Percentiles rank a stretch among this genome's conserved stretches.
These are phyloP conservation scores for Cladophialophora bantiana DNA, from an alignment of 2,329 filamentous ascomycete genomes.

Conservation along the genomic window DNA sequence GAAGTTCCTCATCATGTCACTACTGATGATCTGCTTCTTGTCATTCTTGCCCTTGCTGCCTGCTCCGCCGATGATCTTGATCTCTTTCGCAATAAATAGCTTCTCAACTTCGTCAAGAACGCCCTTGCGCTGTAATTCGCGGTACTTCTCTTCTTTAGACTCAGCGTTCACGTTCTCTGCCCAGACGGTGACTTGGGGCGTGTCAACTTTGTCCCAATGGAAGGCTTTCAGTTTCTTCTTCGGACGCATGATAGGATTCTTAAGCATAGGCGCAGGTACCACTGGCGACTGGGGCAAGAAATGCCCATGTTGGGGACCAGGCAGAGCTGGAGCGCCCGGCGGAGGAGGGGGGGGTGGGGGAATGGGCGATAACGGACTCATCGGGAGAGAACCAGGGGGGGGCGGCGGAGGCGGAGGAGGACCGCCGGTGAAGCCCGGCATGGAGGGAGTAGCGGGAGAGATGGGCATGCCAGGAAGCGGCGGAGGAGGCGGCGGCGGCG, in stretches of 20 bases:
- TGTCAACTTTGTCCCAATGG: slow-evolving; percentile 98
- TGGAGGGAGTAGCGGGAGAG: slow-evolving; percentile 56
- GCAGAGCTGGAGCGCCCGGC: slow-evolving; percentile 70
- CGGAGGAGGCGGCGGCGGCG: slow-evolving; percentile 55
- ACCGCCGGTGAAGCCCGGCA: slow-evolving; percentile 52
- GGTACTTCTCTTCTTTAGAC: slow-evolving; percentile 93
- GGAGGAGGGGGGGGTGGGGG: slow-evolving; percentile 69
- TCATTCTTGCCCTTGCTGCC: slow-evolving; percentile 78
- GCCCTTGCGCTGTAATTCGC: slow-evolving; percentile 89
- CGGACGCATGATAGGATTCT: slow-evolving; percentile 80
- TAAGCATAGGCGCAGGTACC: slow-evolving; percentile 65
- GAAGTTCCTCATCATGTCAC: slow-evolving; percentile 86
- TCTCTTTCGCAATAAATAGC: slow-evolving; percentile 96
- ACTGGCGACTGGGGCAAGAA: slow-evolving; percentile 73
- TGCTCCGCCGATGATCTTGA: slow-evolving; percentile 79
- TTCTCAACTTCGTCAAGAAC: slow-evolving; percentile 98
- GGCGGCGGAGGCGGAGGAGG: slow-evolving; percentile 54
- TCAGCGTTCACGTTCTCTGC: slow-evolving; percentile 86
- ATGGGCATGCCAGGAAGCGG: slow-evolving; percentile 53
- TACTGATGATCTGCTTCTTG: slow-evolving; percentile 96
- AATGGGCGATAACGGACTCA: slow-evolving; percentile 49
- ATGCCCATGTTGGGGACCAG: slow-evolving; percentile 67
- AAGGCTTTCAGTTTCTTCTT: slow-evolving; percentile 99
- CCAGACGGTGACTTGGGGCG: slow-evolving; percentile 91
- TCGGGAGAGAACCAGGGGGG: slow-evolving; percentile 50